Evolutionary conservation across 1,139 yeast species (phyloP), one percentile per base, ranked within the genome.

Genomic region (Taphrina pruni): DNA sequence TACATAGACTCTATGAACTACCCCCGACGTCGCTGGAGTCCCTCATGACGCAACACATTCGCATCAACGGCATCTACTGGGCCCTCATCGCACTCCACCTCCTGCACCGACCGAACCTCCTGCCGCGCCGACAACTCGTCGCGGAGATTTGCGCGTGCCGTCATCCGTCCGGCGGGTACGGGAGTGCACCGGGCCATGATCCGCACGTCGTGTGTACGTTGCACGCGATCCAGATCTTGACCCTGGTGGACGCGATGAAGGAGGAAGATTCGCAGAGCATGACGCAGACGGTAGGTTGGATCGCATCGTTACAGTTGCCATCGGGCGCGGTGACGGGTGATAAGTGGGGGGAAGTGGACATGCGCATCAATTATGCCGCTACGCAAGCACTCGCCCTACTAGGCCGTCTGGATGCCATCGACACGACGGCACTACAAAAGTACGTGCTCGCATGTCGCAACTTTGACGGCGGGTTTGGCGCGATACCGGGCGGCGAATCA

Each of bases 401-500:
- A 46, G 93, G 87, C 17, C 85, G 81, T 70, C 80, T 93, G 70
- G 85, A 86, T n/a, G 76, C 81, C 4, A 83, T 86, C 32, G 80
- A 90, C 52, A 87, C 85, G 0, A 87, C 84, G 8, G 86, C 86
- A 0, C 90, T 97, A 0, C 87, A 86, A 0, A 81, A 80, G 0
- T 94, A 87, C 79, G 85, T 93, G 11, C 75, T 84, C 71, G 76
- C 77, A 56, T 95, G 99, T 78, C 88, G 85, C 72, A 95, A 95
- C 77, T 94, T 91, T 76, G 99, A 94, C 77, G 99, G 99, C 3
- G 97, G 97, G 0, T 94, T 90, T 81, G 99, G 99, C 0, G 81
- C 90, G 79, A 86, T 87, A 9, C 99, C 99, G 0, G 97, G 97
- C 0, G 93, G 97, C 0, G 99, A 94, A 77, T 87, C 95, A 65